Evolutionary conservation across 2,329 filamentous ascomycete genomes (phyloP).

Genomic region (Cladosporium halotolerans): DNA sequence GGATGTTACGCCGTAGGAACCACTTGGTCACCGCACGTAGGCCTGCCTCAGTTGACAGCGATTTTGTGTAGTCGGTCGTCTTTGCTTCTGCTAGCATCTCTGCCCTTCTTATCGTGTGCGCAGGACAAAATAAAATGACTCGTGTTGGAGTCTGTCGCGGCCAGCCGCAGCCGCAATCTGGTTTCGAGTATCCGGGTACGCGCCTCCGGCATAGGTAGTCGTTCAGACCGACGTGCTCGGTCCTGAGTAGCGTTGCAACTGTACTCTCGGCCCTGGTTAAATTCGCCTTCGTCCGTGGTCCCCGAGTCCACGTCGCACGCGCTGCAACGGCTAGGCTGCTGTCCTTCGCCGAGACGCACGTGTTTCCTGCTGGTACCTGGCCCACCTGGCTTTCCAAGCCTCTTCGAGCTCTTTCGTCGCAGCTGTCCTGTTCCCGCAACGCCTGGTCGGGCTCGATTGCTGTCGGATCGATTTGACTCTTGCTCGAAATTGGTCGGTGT

Average conservation of each 20-base stretch:
- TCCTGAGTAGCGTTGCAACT: not conserved
- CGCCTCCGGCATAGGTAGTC: not conserved
- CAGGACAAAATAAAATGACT: not conserved
- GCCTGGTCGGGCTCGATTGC: not conserved
- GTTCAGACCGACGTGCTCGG: not conserved
- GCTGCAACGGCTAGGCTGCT: not conserved
- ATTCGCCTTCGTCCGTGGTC: not conserved
- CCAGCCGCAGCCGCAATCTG: not conserved
- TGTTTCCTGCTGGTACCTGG: not conserved
- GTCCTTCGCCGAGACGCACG: not conserved
- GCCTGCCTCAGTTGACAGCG: not conserved
- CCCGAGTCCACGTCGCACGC: not conserved
- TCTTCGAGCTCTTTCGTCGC: not conserved
- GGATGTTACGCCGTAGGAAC: not conserved
- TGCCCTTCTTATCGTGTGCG: not conserved
- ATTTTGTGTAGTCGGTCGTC: not conserved
- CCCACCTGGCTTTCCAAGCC: not conserved
- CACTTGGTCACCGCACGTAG: not conserved
- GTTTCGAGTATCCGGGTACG: not conserved
- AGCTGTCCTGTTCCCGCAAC: not conserved
- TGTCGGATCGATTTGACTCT: not conserved
- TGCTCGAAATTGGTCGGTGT: not conserved
- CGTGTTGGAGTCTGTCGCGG: not conserved
- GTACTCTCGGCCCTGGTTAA: not conserved
- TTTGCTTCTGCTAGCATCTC: constrained; percentile 1